Conservation (phyloP, 768 basidiomycete genomes). For the Mycena albidolilacea region DNA sequence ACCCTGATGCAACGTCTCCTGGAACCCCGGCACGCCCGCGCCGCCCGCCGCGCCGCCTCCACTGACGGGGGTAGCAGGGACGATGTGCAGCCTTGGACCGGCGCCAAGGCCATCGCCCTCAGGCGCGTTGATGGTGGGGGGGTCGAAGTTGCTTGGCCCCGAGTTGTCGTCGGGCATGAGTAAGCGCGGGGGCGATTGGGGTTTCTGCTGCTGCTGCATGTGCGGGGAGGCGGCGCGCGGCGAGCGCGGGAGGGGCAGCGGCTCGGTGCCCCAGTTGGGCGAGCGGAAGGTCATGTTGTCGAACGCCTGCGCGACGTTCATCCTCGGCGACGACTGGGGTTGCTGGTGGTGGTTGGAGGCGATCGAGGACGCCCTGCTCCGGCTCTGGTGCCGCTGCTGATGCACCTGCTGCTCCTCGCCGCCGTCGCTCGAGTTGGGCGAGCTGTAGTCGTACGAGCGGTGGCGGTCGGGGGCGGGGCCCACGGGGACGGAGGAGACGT, state of each 20-base stretch:
- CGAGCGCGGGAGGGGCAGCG: slow-evolving; percentile 66
- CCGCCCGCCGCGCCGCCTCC: slow-evolving; percentile 62
- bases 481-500: slow-evolving; percentile 53
- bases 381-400: slow-evolving; percentile 57
- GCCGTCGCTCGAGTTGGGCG: slow-evolving; percentile 71
- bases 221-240: slow-evolving; percentile 43
- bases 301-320: slow-evolving; percentile 72
- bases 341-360: slow-evolving; percentile 65
- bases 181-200: slow-evolving; percentile 75
- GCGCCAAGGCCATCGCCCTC: slow-evolving; percentile 68
- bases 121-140: slow-evolving; percentile 61
- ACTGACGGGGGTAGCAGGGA: slow-evolving; percentile 86
- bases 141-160: slow-evolving; percentile 27
- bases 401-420: slow-evolving; percentile 38
- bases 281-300: slow-evolving; percentile 77
- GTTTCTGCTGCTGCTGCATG: slow-evolving; percentile 52
- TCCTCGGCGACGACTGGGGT: slow-evolving; percentile 64
- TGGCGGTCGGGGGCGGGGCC: slow-evolving; percentile 55
- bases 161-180: slow-evolving; percentile 63
- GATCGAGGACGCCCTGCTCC: slow-evolving; percentile 77
- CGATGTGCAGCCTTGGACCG: slow-evolving; percentile 77
- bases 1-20: slow-evolving; percentile 70
- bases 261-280: slow-evolving; percentile 68
- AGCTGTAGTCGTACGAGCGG: slow-evolving; percentile 72
- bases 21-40: slow-evolving; percentile 61